Base-by-base conservation (phyloP, 2,329 filamentous ascomycete genomes). In the Blastomyces silverae region DNA sequence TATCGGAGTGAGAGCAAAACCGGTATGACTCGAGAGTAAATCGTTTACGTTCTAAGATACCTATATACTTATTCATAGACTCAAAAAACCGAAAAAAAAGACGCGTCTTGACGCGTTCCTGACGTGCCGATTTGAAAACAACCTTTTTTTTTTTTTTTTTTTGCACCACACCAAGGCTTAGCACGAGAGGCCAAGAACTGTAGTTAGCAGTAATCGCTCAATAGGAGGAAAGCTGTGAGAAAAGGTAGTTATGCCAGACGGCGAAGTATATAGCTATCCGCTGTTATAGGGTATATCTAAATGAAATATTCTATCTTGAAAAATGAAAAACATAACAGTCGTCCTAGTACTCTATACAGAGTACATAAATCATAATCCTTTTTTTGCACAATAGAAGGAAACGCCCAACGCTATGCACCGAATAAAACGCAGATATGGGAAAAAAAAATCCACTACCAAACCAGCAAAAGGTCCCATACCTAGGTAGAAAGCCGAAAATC, bases 351-450 rank as follows among this genome's bases (percentile, higher is more conserved):
- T n/a, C n/a, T n/a, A n/a, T n/a, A 34, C 31, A 6, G 31, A 34
- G 31, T 34, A 22, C 28, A 11, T 34, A n/a, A 37, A 5, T 20
- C 42, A 46, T 20, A 46, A 46, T 20, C 1, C 20, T 20, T 20
- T 39, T 34, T 39, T 11, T 57, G 2, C 34, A 44, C 13, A 28
- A 10, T 20, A 28, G 2, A 44, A 13, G 13, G 13, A 34, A 50
- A 52, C 28, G 59, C 44, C 44, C 17, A 25, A 50, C 44, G 59
- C 59, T 61, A 61, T 61, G 59, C 59, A 61, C 25, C 15, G 22
- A n/a, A 61, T n/a, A 59, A 15, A 13, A 28, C 22, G 22, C 50
- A 57, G 3, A n/a, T n/a, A n/a, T 22, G 37, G 1, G 7, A 42
- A 3, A 34, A 11, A n/a, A 17, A n/a, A 37, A 17, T 2, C 13